These are phyloP conservation scores for Fusarium incarnatum DNA, from an alignment of 2,329 filamentous ascomycete species.

Conservation along the genomic window DNA sequence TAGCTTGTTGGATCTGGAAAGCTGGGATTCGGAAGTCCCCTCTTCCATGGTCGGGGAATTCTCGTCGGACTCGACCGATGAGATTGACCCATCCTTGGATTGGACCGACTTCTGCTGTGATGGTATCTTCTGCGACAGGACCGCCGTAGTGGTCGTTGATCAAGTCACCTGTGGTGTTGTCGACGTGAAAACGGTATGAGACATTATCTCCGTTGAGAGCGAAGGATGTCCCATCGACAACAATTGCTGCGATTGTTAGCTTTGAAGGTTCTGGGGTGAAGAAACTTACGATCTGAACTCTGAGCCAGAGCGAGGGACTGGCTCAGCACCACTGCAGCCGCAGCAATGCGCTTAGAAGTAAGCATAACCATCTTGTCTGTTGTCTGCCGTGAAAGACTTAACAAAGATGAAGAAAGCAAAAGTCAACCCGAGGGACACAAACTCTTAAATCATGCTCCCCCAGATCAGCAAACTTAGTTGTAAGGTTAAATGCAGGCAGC, in stretches of 20 bases:
- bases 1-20: constrained; percentile 68
- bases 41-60: constrained; percentile 73
- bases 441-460: background rate
- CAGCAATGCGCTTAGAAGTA: background rate
- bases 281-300: constrained; percentile 3
- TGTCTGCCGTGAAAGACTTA: background rate
- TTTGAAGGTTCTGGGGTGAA: accelerated
- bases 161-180: constrained; percentile 66
- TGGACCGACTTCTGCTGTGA: constrained; percentile 52
- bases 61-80: constrained; percentile 66
- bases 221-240: constrained; percentile 66
- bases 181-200: constrained; percentile 74
- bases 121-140: constrained; percentile 61
- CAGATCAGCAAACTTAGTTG: background rate
- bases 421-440: background rate
- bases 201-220: constrained; percentile 66
- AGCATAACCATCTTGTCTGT: constrained; percentile 11
- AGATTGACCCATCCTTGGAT: constrained; percentile 60
- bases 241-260: constrained; percentile 57
- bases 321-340: background rate
- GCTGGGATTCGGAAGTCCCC: constrained; percentile 73
- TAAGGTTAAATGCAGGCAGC: constrained; percentile 1
- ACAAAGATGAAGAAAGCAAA: background rate
- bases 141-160: constrained; percentile 72
- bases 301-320: constrained; percentile 1